Evolutionary conservation across 306 rosid genomes (phyloP).

Genomic region (Ochetophila trinervis): DNA sequence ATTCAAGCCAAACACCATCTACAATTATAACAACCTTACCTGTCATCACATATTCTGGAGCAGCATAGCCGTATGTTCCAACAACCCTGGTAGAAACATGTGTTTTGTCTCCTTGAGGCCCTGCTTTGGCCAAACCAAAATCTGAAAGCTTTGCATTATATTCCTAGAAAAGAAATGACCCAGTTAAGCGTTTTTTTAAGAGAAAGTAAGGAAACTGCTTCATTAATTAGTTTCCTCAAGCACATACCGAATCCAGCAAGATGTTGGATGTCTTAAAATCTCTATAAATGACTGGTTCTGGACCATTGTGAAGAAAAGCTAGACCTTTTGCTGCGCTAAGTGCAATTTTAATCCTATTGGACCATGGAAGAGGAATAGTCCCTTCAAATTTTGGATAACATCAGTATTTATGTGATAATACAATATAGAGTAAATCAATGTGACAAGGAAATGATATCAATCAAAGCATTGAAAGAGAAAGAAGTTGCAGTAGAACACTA

Average conservation of each 20-base stretch:
- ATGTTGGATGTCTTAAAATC: conserved; percentile 98
- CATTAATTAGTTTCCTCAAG: conserved; percentile 8
- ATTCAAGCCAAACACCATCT: conserved; percentile 15
- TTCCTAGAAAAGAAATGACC: conserved; percentile 44
- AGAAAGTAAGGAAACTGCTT: background rate
- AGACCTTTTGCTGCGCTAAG: conserved; percentile 96
- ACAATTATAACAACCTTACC: conserved; percentile 41
- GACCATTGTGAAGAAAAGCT: conserved; percentile 94
- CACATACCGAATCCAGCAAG: conserved; percentile 84
- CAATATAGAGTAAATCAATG: background rate
- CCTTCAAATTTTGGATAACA: conserved; percentile 54
- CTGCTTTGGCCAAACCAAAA: conserved; percentile 98
- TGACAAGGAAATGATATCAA: background rate
- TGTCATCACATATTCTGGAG: conserved; percentile 98
- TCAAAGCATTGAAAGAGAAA: too few species aligned
- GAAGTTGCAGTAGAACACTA: too few species aligned
- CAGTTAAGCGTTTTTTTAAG: conserved; percentile 17
- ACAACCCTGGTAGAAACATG: conserved; percentile 97
- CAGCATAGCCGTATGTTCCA: conserved; percentile 96
- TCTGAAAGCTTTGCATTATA: conserved; percentile 97
- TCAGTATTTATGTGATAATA: conserved; percentile 31
- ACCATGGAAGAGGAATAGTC: conserved; percentile 94
- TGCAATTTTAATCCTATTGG: conserved; percentile 87
- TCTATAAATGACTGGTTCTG: conserved; percentile 90
- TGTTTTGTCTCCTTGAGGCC: conserved; percentile 96